These are phyloP conservation scores for Mucor irregularis DNA, from an alignment of 371 early-diverging fungal genomes.

Conservation along the genomic window DNA sequence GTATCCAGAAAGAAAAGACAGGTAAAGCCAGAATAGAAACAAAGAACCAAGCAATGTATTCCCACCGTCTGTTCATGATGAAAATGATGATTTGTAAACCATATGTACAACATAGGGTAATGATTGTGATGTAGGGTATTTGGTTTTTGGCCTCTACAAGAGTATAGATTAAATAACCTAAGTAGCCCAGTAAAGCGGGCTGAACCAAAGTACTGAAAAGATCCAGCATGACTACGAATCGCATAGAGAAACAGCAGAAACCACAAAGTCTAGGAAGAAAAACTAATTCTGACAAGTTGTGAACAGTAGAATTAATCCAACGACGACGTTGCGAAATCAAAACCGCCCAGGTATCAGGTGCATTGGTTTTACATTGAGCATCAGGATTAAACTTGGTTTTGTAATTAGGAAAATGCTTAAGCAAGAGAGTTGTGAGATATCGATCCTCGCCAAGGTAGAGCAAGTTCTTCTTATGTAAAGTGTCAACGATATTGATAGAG, in stretches of 20 bases:
- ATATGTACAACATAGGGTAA: conserved; percentile 68
- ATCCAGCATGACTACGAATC: conserved; percentile 91
- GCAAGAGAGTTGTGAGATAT: conserved; percentile 94
- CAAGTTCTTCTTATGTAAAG: conserved; percentile 93
- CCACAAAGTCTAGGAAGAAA: conserved; percentile 87
- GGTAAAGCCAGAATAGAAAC: conserved; percentile 81
- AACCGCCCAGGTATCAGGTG: conserved; percentile 91
- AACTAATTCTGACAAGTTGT: conserved; percentile 89
- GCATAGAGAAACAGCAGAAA: conserved; percentile 95
- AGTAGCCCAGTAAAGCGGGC: conserved; percentile 85
- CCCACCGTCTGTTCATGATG: conserved; percentile 76
- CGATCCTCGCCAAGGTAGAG: conserved; percentile 80
- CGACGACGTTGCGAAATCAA: conserved; percentile 93
- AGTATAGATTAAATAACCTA: conserved; percentile 66
- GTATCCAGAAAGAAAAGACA: conserved; percentile 75
- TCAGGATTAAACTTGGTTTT: conserved; percentile 93
- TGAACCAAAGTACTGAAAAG: conserved; percentile 85
- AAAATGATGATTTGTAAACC: conserved; percentile 80
- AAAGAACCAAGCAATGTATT: conserved; percentile 94
- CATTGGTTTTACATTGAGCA: conserved; percentile 92
- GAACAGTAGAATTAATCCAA: conserved; percentile 97
- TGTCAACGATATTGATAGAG: conserved; percentile 89
- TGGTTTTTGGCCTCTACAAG: conserved; percentile 28
- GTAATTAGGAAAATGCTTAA: conserved; percentile 95
- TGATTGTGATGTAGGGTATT: conserved; percentile 52